Evolutionary conservation across 2,329 filamentous ascomycete genomes (phyloP).

Genomic region (Epicoccum sorghinum): DNA sequence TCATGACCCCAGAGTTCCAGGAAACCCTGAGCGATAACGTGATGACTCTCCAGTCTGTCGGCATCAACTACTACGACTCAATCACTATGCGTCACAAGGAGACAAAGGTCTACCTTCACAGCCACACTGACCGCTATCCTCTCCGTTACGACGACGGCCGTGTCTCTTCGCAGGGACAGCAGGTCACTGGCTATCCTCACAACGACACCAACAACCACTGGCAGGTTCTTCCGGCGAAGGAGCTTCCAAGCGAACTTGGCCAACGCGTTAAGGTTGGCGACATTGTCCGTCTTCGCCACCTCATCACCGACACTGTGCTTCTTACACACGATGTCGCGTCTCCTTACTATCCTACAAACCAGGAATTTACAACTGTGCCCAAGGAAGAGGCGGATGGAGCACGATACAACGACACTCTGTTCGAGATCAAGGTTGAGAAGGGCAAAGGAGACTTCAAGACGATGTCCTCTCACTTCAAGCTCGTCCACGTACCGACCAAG

Average conservation of each 20-base stretch:
- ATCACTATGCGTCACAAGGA: conserved; percentile 95
- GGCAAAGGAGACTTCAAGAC: conserved; percentile 83
- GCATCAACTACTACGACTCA: conserved; percentile 86
- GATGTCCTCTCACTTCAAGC: conserved; percentile 90
- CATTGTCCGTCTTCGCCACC: conserved; percentile 81
- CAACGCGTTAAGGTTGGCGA: conserved; percentile 81
- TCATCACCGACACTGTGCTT: conserved; percentile 84
- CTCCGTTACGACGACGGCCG: conserved; percentile 96
- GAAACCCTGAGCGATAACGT: conserved; percentile 94
- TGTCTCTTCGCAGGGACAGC: conserved; percentile 94
- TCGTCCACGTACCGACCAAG: conserved; percentile 91
- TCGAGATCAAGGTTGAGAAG: conserved; percentile 93
- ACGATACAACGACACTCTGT: conserved; percentile 86
- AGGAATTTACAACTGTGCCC: conserved; percentile 90
- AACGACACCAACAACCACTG: conserved; percentile 99
- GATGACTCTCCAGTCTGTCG: conserved; percentile 85
- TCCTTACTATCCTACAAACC: conserved; percentile 94
- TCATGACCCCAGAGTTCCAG: conserved; percentile 98
- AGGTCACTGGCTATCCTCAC: conserved; percentile 96
- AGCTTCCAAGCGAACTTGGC: conserved; percentile 58
- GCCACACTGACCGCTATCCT: conserved; percentile 86
- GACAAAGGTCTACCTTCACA: conserved; percentile 95
- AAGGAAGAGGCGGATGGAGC: conserved; percentile 73
- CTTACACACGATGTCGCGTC: conserved; percentile 97
- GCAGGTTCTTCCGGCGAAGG: conserved; percentile 78